Conservation (phyloP, 2,329 filamentous ascomycete genomes). For the Leptographium wingfieldii region DNA sequence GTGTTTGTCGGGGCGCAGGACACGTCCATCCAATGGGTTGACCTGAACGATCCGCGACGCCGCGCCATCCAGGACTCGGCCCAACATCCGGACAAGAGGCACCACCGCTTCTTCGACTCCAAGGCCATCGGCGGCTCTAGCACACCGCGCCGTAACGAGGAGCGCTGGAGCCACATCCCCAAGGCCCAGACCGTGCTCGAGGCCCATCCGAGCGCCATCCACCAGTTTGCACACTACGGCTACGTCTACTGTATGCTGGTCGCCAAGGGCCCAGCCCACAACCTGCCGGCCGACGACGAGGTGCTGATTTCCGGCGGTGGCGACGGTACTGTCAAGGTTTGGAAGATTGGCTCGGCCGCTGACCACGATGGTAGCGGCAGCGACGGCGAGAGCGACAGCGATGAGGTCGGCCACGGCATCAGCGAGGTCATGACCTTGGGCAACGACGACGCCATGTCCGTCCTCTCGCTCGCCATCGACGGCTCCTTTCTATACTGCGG, state of each 20-base stretch:
- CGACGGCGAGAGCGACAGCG: constrained; percentile 27
- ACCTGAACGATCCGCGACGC: constrained; percentile 50
- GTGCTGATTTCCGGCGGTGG: constrained; percentile 83
- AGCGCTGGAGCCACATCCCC: constrained; percentile 42
- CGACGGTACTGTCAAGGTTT: constrained; percentile 90
- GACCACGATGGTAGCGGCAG: constrained; percentile 26
- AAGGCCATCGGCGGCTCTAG: constrained; percentile 69
- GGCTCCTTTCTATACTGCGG: constrained; percentile 89
- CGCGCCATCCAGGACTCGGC: constrained; percentile 49
- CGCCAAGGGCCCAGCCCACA: constrained; percentile 52
- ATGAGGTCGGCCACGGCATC: constrained; percentile 31
- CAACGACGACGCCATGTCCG: constrained; percentile 47
- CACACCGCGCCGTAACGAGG: constrained; percentile 58
- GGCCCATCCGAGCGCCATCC: constrained; percentile 68
- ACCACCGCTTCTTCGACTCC: constrained; percentile 89
- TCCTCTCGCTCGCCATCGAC: constrained; percentile 72
- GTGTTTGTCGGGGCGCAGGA: constrained; percentile 91
- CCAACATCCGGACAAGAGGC: constrained; percentile 61
- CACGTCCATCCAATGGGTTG: constrained; percentile 88
- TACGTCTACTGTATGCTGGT: constrained; percentile 96
- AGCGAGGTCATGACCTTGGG: constrained; percentile 56
- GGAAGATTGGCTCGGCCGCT: constrained; percentile 46
- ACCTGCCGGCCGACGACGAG: constrained; percentile 62
- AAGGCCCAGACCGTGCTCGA: constrained; percentile 51
- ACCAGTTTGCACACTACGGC: constrained; percentile 84